Conservation (phyloP, 1,139 yeast genomes). For the Kurtzmaniella natalensis region DNA sequence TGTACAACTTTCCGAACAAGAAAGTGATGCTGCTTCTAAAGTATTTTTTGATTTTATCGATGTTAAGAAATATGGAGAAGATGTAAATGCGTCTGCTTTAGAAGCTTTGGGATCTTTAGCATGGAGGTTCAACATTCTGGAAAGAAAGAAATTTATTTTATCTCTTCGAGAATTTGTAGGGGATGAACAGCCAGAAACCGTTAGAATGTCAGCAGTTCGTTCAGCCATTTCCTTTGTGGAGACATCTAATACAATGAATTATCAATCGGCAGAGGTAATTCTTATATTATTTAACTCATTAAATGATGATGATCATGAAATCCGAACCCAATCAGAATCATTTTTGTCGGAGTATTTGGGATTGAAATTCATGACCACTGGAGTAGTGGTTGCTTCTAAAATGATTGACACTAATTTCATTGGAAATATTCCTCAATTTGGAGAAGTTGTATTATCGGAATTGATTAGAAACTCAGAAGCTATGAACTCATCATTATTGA, state of each 20-base stretch:
- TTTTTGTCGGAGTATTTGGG: constrained; percentile 23
- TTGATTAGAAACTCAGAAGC: background rate
- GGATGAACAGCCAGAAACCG: constrained; percentile 42
- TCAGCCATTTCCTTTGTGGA: constrained; percentile 26
- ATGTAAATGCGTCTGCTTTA: constrained; percentile 42
- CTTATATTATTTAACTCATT: constrained; percentile 35
- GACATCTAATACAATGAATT: constrained; percentile 4
- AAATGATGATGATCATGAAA: constrained; percentile 58
- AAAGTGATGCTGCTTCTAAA: constrained; percentile 12
- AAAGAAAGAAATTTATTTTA: constrained; percentile 23
- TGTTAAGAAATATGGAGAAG: constrained; percentile 31
- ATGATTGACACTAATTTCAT: background rate
- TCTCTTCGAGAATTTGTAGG: constrained; percentile 24
- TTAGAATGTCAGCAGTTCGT: constrained; percentile 45
- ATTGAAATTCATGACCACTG: constrained; percentile 9
- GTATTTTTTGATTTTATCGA: constrained; percentile 19
- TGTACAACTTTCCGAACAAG: background rate
- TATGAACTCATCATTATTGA: background rate
- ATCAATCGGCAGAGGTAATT: constrained; percentile 9
- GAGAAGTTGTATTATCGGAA: background rate
- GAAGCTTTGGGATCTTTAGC: constrained; percentile 47
- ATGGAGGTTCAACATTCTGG: constrained; percentile 11
- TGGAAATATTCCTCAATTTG: background rate
- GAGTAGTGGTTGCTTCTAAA: background rate
- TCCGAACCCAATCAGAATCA: constrained; percentile 36